These are phyloP conservation scores for Colletotrichum horii DNA, from an alignment of 2,329 filamentous ascomycete genomes.

Conservation along the genomic window DNA sequence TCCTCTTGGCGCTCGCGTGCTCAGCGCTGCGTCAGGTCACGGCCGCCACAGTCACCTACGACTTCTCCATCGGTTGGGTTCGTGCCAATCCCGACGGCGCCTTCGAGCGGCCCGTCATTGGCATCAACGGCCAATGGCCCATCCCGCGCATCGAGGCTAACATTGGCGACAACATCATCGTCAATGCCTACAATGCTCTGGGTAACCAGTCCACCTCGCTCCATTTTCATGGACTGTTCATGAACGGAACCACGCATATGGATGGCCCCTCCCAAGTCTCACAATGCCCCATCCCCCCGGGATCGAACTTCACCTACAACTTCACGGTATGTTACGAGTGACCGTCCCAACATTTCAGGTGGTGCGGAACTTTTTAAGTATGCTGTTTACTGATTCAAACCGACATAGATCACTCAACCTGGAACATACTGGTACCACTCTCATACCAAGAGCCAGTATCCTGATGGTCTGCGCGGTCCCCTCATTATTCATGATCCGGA, in stretches of 20 bases:
- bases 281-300: slow-evolving; percentile 71
- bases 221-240: slow-evolving; percentile 75
- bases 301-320: slow-evolving; percentile 71
- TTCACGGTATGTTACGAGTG: slow-evolving; percentile 57
- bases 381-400: slow-evolving; percentile 46
- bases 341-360: slow-evolving; percentile 19
- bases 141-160: slow-evolving; percentile 69
- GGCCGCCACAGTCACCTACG: slow-evolving; percentile 53
- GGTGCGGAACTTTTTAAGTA: rapidly evolving
- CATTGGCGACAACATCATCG: slow-evolving; percentile 65
- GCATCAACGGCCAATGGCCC: slow-evolving; percentile 80
- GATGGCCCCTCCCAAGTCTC: slow-evolving; percentile 72
- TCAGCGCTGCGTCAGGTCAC: background rate
- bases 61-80: slow-evolving; percentile 77
- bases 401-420: slow-evolving; percentile 51
- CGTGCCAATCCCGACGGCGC: background rate
- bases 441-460: slow-evolving; percentile 71
- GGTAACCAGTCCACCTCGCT: slow-evolving; percentile 68
- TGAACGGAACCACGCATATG: slow-evolving; percentile 72
- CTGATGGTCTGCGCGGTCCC: slow-evolving; percentile 70
- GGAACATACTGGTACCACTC: slow-evolving; percentile 85
- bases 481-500: slow-evolving; percentile 69
- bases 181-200: slow-evolving; percentile 64
- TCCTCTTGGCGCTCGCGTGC: background rate
- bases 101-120: slow-evolving; percentile 66